A percentile compares a stretch with the other conserved stretches of the same genome.
Evolutionary conservation across 768 basidiomycete species (phyloP).

Genomic region (Podaxis sp.): DNA sequence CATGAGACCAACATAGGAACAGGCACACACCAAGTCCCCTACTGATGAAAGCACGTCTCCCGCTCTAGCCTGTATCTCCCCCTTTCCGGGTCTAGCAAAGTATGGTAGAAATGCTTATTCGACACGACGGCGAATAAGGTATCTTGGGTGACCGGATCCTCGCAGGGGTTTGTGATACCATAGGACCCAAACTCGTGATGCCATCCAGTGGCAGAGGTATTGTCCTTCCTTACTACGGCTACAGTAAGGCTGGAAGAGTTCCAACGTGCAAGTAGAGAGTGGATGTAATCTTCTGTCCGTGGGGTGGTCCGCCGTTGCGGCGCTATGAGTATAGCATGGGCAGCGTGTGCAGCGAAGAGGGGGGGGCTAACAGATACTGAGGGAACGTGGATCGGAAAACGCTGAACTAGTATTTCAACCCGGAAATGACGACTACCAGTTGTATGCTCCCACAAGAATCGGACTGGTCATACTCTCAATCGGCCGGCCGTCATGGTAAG

Average conservation of each 20-base stretch:
- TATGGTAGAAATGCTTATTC: slow-evolving; percentile 41
- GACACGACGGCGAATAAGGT: slow-evolving; percentile 46
- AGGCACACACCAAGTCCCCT: slow-evolving; percentile 33
- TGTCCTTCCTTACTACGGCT: slow-evolving; percentile 36
- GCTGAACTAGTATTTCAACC: no score
- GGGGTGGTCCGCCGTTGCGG: not conserved
- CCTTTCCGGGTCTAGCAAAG: slow-evolving; percentile 37
- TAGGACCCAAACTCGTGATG: slow-evolving; percentile 36
- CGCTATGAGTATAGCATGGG: no score
- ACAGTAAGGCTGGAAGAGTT: slow-evolving; percentile 39
- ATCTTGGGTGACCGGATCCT: slow-evolving; percentile 37
- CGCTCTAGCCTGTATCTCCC: slow-evolving; percentile 38
- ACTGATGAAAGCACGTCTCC: slow-evolving; percentile 39
- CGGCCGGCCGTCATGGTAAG: no score
- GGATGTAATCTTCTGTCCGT: slow-evolving; percentile 23
- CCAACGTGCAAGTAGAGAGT: slow-evolving; percentile 30
- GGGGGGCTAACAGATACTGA: not conserved
- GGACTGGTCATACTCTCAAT: no score
- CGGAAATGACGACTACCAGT: no score
- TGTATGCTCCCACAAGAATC: no score
- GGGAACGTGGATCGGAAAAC: no score
- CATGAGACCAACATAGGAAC: not conserved
- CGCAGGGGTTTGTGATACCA: slow-evolving; percentile 32
- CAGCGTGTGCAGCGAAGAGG: not conserved
- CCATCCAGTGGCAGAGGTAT: slow-evolving; percentile 29